Evolutionary conservation across 140 eudicot species (phyloP).

Genomic region (Oenanthe javanica): DNA sequence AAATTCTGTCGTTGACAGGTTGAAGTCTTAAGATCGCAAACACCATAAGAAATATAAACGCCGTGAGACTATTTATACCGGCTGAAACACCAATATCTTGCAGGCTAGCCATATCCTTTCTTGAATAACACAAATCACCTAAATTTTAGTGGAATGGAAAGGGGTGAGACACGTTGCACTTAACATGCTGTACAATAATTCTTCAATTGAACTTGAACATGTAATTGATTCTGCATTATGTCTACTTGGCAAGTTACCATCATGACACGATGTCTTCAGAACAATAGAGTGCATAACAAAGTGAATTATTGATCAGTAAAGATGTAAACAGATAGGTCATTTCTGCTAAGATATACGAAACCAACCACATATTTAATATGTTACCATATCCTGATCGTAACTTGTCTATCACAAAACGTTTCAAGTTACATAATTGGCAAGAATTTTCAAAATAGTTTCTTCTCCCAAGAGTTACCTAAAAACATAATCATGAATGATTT

Average conservation of each 20-base stretch:
- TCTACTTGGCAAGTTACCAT: neutral
- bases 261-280: neutral
- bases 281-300: conserved; percentile 5
- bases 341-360: too few species aligned
- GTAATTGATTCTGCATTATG: neutral
- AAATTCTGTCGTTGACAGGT: conserved; percentile 86
- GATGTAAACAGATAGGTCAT: too few species aligned
- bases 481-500: neutral
- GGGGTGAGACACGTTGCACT: neutral
- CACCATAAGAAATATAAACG: conserved; percentile 73
- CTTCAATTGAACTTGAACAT: neutral
- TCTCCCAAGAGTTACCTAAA: neutral
- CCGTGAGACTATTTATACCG: conserved; percentile 61
- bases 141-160: conserved; percentile 20
- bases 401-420: conserved; percentile 1
- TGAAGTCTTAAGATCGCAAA: conserved; percentile 91
- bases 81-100: conserved; percentile 68
- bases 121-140: conserved; percentile 32
- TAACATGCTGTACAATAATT: neutral
- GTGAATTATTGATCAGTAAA: neutral
- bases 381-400: neutral
- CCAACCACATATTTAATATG: too few species aligned
- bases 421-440: neutral
- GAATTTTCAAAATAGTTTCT: neutral
- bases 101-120: conserved; percentile 62